Base-by-base conservation (phyloP, 495 filamentous ascomycete species). In the Ramalina intermedia region DNA sequence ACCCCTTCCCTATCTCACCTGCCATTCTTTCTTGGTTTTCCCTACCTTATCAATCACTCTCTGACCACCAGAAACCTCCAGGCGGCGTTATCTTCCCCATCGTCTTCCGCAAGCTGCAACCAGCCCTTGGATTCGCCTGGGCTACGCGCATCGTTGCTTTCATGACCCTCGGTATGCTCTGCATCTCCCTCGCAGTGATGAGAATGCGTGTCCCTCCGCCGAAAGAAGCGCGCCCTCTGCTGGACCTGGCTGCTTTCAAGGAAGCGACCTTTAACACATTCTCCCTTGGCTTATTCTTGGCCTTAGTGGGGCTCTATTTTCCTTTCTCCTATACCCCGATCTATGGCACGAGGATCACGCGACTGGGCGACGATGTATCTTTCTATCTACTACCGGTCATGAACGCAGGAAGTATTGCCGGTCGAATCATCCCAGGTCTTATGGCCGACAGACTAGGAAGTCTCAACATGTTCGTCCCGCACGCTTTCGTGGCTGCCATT, bases 311-410 rank as follows among this genome's bases (percentile, higher is more conserved):
- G 3, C 74, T 86, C 48, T 85, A 84, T 61, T 74, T 80, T 62
- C 72, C 81, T 33, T 79, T 86, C 54, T 84, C 81, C 63, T 90
- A 85, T 56, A 63, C 84, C 45, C 68, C 79, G 50, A 68, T 74
- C 3, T 85, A 76, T 55, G 74, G 74, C 12, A 68, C 79, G 27
- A 56, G 24, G 14, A 26, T 46, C 24, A n/a, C 69, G 7, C 37
- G 8, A 18, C 4, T 46, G 43, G 4, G 74, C 37, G 67, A 46
- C 16, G 24, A 46, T 14, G 16, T 86, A 0, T 75, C 73, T 12
- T 74, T 85, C 40, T 74, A 74, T 44, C 60, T 72, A 1, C 58
- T 74, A 6, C 60, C 67, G 1, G 67, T 74, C 55, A 60, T 74
- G 14, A 73, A 73, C 39, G 70, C 68, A 1, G 68, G 63, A 17